phyloP scores from a whole-genome alignment of 129 eudicot genomes.

The Dittrichia graveolens region DNA sequence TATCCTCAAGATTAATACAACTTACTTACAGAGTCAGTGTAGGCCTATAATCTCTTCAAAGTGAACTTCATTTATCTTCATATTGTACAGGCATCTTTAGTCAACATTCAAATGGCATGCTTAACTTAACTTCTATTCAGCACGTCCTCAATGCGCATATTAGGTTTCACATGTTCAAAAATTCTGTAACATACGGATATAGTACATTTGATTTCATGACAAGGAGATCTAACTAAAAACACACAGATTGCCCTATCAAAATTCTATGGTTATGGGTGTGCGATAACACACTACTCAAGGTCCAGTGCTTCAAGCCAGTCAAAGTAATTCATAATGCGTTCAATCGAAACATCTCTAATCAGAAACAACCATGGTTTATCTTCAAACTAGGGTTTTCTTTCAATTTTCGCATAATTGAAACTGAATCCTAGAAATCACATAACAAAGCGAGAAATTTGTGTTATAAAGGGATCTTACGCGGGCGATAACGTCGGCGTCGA shows the following conservation, averaged over 20 bases:
- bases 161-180: too few species aligned
- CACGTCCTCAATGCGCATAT: too few species aligned
- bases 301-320: background rate
- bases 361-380: background rate
- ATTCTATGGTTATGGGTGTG: background rate
- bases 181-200: background rate
- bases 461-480: conserved; percentile 53
- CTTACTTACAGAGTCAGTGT: too few species aligned
- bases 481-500: conserved; percentile 93
- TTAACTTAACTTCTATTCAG: background rate
- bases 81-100: background rate
- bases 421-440: background rate
- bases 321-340: background rate
- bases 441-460: background rate
- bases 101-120: background rate
- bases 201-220: background rate
- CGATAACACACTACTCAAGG: conserved; percentile 3
- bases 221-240: conserved; percentile 6
- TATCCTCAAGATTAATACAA: too few species aligned
- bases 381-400: conserved; percentile 9
- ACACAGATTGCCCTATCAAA: background rate
- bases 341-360: background rate
- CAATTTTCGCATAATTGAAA: background rate
- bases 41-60: too few species aligned
- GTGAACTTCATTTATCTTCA: background rate